These are phyloP conservation scores for Aspergillus aculeatus DNA, from an alignment of 2,329 filamentous ascomycete species.

Conservation along the genomic window DNA sequence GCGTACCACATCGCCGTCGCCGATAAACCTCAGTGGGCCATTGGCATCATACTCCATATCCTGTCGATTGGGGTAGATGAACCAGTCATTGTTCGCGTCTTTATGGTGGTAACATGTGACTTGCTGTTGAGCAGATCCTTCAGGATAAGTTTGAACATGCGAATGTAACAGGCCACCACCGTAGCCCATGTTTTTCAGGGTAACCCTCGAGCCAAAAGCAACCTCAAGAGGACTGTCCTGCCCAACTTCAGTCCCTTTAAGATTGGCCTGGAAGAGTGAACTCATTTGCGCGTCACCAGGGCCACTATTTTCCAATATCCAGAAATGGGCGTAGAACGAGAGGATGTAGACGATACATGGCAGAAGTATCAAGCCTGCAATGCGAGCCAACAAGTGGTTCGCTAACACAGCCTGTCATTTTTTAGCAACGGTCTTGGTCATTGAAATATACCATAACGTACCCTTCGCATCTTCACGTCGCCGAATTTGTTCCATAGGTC, in stretches of 20 bases:
- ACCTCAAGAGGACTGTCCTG: conserved; percentile 92
- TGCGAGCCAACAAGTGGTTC: conserved; percentile 75
- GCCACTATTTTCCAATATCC: conserved; percentile 87
- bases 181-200: conserved; percentile 99
- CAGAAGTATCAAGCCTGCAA: conserved; percentile 83
- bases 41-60: conserved; percentile 71
- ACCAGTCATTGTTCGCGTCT: conserved; percentile 99
- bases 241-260: conserved; percentile 89
- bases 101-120: conserved; percentile 99
- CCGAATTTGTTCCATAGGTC: conserved; percentile 99
- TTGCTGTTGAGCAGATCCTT: conserved; percentile 91
- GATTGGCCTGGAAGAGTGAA: conserved; percentile 96
- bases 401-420: conserved; percentile 60
- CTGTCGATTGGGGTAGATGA: conserved; percentile 89
- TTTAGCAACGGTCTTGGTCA: conserved; percentile 21
- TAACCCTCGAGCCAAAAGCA: conserved; percentile 82
- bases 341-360: conserved; percentile 91
- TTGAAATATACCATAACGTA: conserved; percentile 41
- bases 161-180: conserved; percentile 94
- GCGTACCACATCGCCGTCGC: conserved; percentile 74
- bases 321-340: conserved; percentile 92
- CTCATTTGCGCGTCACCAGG: conserved; percentile 99
- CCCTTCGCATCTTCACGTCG: conserved; percentile 83
- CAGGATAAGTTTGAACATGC: conserved; percentile 92
- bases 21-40: conserved; percentile 70